Base-by-base conservation (phyloP, 1,284 basidiomycete species). In the Somion occarium region DNA sequence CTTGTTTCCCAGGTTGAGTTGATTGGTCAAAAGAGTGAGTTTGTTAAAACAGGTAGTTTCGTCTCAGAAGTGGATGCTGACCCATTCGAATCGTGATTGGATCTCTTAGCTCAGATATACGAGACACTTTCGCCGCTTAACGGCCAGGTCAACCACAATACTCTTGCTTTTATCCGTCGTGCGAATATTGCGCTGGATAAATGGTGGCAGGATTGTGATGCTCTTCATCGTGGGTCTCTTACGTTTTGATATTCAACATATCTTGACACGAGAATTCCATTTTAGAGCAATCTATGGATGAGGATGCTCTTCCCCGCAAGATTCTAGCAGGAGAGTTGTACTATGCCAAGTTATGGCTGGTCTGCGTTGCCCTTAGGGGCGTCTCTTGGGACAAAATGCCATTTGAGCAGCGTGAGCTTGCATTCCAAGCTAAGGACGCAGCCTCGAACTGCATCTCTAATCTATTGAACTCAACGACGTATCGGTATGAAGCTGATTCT, bases 331-430 rank as follows among this genome's bases (percentile, higher is more conserved):
- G 89, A 5, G 93, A 97, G 62, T 73, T 95, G 53, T 85, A 93
- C 61, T 93, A 94, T 63, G 90, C 93, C 24, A 93, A 96, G 66
- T 74, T 97, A 3, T 97, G 93, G 92, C 82, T 95, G 27, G 88
- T 93, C 25, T 96, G 93, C 63, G 88, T 95, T 3, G 93, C 92
- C 7, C 74, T 97, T 34, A 82, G 93, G 51, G 93, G 93, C 4
- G 89, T 88, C 38, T 84, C 89, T 9, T 96, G 93, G 89, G 92
- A 96, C 62, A 94, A 93, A 69, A 93, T 96, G 86, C 83, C 90
- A 1, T 91, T 90, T 53, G 93, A 95, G 64, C 93, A 96, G 65
- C 83, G 91, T 27, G 93, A 96, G 65, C 79, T 97, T 41, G 93
- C 93, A 5, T 93, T 96, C 73, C 88, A 93, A 62, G 93, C 93